These are phyloP conservation scores for Dioszegia crocea DNA, from an alignment of 768 basidiomycete genomes.

Conservation along the genomic window DNA sequence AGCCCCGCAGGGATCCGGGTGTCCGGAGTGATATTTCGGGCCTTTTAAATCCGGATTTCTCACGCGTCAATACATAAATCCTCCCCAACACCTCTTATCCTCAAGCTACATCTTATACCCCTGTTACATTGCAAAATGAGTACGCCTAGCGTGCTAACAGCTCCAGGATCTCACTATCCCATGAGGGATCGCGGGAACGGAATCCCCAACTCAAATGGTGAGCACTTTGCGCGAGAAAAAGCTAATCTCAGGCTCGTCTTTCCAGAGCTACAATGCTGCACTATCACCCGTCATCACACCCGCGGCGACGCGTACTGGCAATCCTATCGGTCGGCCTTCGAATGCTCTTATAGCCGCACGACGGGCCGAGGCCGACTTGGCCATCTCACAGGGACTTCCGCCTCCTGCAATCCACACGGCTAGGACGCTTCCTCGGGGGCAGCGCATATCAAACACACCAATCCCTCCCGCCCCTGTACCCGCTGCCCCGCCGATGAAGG, in stretches of 20 bases:
- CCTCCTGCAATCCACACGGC: background rate
- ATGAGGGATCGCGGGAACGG: background rate
- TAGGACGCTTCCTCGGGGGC: background rate
- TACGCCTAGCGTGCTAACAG: background rate
- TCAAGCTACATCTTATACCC: background rate
- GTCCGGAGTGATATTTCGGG: too few species aligned
- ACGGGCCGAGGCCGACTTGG: background rate
- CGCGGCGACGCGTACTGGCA: background rate
- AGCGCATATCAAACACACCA: background rate
- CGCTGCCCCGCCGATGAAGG: slow-evolving; percentile 2
- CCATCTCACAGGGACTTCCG: background rate
- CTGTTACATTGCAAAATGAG: background rate
- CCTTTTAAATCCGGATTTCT: too few species aligned
- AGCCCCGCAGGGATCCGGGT: too few species aligned
- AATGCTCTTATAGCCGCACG: slow-evolving; percentile 1
- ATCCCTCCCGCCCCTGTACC: background rate
- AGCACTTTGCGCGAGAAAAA: too few species aligned
- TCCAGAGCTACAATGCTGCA: background rate
- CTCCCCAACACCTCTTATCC: too few species aligned
- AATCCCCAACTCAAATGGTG: too few species aligned
- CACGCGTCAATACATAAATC: background rate
- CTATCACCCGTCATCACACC: background rate
- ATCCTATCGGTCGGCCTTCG: slow-evolving; percentile 5
- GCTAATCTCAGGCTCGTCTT: background rate
- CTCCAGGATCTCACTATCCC: background rate